Percentiles rank a stretch among this genome's conserved stretches.
These are phyloP conservation scores for Suhomyces guaymorum DNA, from an alignment of 1,139 yeast species.

Conservation along the genomic window DNA sequence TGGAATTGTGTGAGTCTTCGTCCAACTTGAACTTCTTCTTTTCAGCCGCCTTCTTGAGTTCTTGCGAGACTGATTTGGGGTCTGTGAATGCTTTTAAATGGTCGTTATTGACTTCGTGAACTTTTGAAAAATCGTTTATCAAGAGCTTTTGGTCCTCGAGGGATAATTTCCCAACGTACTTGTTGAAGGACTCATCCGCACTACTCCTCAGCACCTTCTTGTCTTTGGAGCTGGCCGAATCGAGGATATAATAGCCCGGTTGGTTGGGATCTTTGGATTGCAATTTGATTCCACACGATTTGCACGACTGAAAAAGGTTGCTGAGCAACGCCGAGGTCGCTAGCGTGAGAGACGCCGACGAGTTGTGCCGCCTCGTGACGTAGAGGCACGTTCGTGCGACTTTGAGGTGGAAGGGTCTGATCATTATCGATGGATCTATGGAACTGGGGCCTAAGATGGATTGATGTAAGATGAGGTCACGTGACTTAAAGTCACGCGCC, in stretches of 20 bases:
- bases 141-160: constrained; percentile 31
- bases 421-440: not conserved
- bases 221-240: constrained; percentile 6
- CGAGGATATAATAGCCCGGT: constrained; percentile 45
- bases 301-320: constrained; percentile 21
- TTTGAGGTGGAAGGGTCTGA: constrained; percentile 1
- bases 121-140: constrained; percentile 18
- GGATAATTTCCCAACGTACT: constrained; percentile 20
- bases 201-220: constrained; percentile 13
- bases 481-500: no score
- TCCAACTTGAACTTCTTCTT: constrained; percentile 6
- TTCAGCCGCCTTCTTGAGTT: constrained; percentile 6
- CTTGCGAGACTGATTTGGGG: constrained; percentile 5
- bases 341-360: constrained; percentile 7
- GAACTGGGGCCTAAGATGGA: not conserved
- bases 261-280: constrained; percentile 37
- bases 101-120: constrained; percentile 3
- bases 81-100: constrained; percentile 9
- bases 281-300: constrained; percentile 55
- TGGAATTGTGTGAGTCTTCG: constrained; percentile 11
- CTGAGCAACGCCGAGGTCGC: constrained; percentile 16
- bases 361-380: constrained; percentile 1
- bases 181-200: constrained; percentile 28
- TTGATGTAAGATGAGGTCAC: not conserved
- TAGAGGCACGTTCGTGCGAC: constrained; percentile 1